Conservation (phyloP, 1,284 basidiomycete species). For the Rhodotorula sp. region DNA sequence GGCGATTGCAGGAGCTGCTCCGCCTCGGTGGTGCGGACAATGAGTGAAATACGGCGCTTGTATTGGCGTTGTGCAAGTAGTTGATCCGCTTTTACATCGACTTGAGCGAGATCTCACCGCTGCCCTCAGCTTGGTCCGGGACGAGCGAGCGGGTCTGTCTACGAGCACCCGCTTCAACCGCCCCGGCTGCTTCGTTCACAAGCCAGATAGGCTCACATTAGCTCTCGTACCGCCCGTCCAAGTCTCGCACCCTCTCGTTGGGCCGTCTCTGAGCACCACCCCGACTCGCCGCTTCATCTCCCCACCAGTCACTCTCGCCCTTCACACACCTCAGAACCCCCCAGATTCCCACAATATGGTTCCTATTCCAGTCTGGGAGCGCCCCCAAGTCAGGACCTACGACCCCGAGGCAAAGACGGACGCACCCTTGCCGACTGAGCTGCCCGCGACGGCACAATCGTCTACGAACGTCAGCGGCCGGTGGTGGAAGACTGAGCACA, state of each 20-base stretch:
- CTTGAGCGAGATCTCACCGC: neutral
- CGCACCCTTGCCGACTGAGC: slow-evolving; percentile 17
- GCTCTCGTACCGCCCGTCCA: too few species aligned
- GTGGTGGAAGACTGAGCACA: slow-evolving; percentile 33
- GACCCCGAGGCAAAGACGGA: slow-evolving; percentile 13
- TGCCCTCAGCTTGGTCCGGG: too few species aligned
- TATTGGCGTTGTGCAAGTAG: neutral
- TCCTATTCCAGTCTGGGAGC: slow-evolving; percentile 11
- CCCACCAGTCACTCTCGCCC: neutral
- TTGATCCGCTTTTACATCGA: neutral
- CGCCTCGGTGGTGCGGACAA: neutral
- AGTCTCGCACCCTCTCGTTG: too few species aligned
- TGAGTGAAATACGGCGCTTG: too few species aligned
- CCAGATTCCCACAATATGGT: slow-evolving; percentile 4
- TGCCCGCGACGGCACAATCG: slow-evolving; percentile 1
- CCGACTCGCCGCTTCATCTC: neutral
- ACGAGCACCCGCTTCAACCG: too few species aligned
- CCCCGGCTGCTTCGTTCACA: too few species aligned
- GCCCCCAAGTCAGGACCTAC: slow-evolving; percentile 2
- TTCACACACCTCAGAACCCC: neutral
- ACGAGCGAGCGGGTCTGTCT: too few species aligned
- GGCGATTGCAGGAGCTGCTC: slow-evolving; percentile 27
- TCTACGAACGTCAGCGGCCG: slow-evolving; percentile 24
- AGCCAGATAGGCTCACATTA: too few species aligned
- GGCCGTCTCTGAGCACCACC: neutral